phyloP scores from a whole-genome alignment of 2,329 filamentous ascomycete genomes.

The Aureobasidium zeae region DNA sequence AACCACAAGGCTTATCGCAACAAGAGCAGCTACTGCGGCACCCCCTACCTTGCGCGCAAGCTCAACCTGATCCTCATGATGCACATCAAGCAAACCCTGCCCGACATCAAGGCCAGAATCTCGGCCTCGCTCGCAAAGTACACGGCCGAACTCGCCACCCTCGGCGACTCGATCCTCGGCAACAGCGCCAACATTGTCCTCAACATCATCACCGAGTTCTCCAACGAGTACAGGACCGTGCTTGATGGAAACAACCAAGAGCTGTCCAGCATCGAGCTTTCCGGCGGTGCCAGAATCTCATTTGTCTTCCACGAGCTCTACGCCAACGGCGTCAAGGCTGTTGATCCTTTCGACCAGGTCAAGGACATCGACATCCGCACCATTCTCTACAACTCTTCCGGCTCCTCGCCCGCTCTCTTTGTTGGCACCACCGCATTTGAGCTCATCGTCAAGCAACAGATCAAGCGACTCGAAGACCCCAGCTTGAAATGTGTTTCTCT shows the following conservation, averaged over 20 bases:
- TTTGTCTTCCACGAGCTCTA: constrained; percentile 99
- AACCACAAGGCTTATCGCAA: constrained; percentile 98
- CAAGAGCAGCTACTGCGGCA: constrained; percentile 97
- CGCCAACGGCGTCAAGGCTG: constrained; percentile 91
- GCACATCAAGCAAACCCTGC: constrained; percentile 99
- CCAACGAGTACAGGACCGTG: constrained; percentile 93
- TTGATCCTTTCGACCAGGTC: constrained; percentile 94
- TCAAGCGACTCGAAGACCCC: constrained; percentile 90
- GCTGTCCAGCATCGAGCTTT: constrained; percentile 86
- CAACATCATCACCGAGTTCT: constrained; percentile 98
- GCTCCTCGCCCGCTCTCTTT: constrained; percentile 90
- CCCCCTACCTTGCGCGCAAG: constrained; percentile 91
- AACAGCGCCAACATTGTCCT: constrained; percentile 95
- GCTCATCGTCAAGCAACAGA: constrained; percentile 96
- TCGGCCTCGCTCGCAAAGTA: constrained; percentile 93
- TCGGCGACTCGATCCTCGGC: constrained; percentile 90
- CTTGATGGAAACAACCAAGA: constrained; percentile 95
- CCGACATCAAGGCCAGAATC: constrained; percentile 96
- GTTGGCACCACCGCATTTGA: constrained; percentile 98
- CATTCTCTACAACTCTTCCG: constrained; percentile 98
- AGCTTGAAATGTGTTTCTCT: constrained; percentile 95
- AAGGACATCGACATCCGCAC: constrained; percentile 97
- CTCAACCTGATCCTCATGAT: constrained; percentile 99
- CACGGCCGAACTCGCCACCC: constrained; percentile 63
- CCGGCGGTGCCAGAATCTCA: constrained; percentile 93